Evolutionary conservation across 2,329 filamentous ascomycete genomes (phyloP), one percentile per base, ranked within the genome.

Genomic region (Aspergillus nomiae): DNA sequence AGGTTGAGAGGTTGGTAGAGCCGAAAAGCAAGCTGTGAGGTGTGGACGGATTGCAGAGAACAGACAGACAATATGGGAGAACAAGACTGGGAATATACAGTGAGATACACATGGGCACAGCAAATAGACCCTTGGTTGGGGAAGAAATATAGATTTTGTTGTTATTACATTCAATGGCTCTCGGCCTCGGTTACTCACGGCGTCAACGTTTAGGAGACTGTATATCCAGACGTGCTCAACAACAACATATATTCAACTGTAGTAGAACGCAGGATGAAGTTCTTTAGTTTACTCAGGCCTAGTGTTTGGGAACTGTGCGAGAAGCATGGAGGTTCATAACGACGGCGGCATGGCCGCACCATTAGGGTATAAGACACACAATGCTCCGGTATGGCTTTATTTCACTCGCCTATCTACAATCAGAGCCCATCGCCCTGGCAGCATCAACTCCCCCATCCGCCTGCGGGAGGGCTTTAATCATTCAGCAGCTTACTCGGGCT

Each of bases 1-100:
- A 88, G 73, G 85, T 92, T 0, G 90, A 92, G 74, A 85, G 89
- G 58, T 50, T 79, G 56, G 57, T 69, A 63, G 86, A 86, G 14
- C 65, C 60, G 2, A 68, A 63, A 63, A 69, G 69, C 50, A 73
- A 71, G 60, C 48, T 74, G 34, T 70, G 45, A 46, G 43, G 21
- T 16, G 19, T n/a, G 26, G 5, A 51, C 8, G 8, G 5, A 4
- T 51, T 9, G 14, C 5, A 28, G 4, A 28, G 26, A 28, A 28
- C 26, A 28, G 26, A 28, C 26, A 28, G 26, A 28, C 26, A 28
- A 28, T 28, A 28, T 28, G 26, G 26, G 26, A 4, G 26, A 28
- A 28, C 5, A 28, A 36, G 36, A 38, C 36, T 8, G 6, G 36
- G 14, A 38, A 38, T 12, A 38, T 16, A 10, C 36, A 38, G 19